Conservation (phyloP, 179 eudicot species). For the Pouteria campechiana region DNA sequence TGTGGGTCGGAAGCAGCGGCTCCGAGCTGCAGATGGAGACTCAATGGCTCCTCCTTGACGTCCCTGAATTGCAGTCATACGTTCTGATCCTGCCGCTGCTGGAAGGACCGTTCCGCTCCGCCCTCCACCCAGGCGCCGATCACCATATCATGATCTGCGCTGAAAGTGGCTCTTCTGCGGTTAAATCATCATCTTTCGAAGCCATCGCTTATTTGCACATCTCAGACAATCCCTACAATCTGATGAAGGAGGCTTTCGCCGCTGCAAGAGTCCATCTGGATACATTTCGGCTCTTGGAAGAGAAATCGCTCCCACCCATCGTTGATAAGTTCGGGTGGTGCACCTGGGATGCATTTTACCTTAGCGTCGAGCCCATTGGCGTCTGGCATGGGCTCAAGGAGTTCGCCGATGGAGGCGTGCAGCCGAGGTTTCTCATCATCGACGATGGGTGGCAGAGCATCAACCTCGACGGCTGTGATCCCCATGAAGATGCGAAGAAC, state of each 20-base stretch:
- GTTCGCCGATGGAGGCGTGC: slow-evolving; percentile 25
- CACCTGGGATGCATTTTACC: slow-evolving; percentile 71
- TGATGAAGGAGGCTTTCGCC: slow-evolving; percentile 52
- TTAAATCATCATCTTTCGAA: slow-evolving; percentile 24
- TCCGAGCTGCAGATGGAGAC: slow-evolving; percentile 61
- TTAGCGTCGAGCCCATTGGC: slow-evolving; percentile 51
- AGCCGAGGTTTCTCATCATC: slow-evolving; percentile 35
- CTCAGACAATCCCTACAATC: slow-evolving; percentile 46
- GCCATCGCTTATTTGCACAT: slow-evolving; percentile 55
- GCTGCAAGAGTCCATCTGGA: slow-evolving; percentile 46
- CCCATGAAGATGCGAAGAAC: slow-evolving; percentile 21
- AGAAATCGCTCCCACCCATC: slow-evolving; percentile 34
- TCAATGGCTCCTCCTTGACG: slow-evolving; percentile 48
- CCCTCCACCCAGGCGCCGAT: slow-evolving; percentile 39
- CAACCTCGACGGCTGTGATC: slow-evolving; percentile 31
- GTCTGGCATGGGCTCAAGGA: slow-evolving; percentile 47
- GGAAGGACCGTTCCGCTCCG: slow-evolving; percentile 48
- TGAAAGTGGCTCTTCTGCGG: slow-evolving; percentile 47
- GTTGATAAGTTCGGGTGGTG: slow-evolving; percentile 64
- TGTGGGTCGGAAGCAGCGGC: slow-evolving; percentile 53
- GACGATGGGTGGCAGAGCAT: slow-evolving; percentile 74
- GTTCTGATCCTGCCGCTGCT: slow-evolving; percentile 41
- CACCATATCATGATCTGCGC: slow-evolving; percentile 35
- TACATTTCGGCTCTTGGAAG: slow-evolving; percentile 54
- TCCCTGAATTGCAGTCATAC: slow-evolving; percentile 41